phyloP scores from a whole-genome alignment of 2,329 filamentous ascomycete genomes.

The Colletotrichum cereale region DNA sequence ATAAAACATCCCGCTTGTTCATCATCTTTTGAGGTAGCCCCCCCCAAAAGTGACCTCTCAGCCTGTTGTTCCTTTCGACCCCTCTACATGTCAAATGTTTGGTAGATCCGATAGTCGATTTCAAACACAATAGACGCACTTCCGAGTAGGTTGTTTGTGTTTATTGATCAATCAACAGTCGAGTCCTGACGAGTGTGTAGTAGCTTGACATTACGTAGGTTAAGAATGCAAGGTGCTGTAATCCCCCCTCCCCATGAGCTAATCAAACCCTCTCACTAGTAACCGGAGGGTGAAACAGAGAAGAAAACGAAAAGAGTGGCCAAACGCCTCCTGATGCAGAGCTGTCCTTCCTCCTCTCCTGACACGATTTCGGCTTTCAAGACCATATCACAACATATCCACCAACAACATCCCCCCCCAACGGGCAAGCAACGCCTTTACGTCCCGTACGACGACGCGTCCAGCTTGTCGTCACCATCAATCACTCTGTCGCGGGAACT shows the following conservation, averaged over 20 bases:
- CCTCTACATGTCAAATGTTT: neutral
- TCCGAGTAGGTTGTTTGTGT: neutral
- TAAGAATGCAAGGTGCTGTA: constrained; percentile 24
- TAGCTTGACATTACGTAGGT: constrained; percentile 3
- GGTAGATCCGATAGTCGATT: neutral
- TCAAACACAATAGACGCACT: neutral
- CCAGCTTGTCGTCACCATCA: constrained; percentile 67
- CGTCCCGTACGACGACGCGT: constrained; percentile 60
- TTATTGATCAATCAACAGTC: neutral
- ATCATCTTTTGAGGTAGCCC: neutral
- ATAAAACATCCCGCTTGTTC: no score
- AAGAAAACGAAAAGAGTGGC: neutral
- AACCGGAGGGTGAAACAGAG: neutral
- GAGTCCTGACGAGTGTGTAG: neutral
- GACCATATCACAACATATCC: neutral
- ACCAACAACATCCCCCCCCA: neutral
- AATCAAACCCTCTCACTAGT: neutral
- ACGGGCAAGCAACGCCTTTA: constrained; percentile 36
- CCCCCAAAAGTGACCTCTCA: neutral
- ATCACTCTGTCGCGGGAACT: constrained; percentile 57
- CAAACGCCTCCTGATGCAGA: constrained; percentile 34
- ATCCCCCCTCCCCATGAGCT: neutral
- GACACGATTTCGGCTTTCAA: neutral
- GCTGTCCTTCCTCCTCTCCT: neutral
- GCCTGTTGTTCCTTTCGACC: neutral